Evolutionary conservation across 495 filamentous ascomycete genomes (phyloP).

Genomic region (Aspergillus hancockii): DNA sequence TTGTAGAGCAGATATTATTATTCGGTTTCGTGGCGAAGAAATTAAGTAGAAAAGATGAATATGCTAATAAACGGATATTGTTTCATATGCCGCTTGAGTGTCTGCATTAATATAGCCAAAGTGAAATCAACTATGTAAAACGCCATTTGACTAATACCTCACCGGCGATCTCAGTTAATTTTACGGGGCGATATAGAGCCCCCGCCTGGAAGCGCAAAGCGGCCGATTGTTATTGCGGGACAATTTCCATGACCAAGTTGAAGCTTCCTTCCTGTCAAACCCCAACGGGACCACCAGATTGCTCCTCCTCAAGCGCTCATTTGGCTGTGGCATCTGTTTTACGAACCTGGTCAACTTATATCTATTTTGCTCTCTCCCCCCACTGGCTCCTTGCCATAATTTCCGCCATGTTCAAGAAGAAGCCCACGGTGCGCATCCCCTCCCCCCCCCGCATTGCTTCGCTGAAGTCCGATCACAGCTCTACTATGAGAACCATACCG

Average conservation of each 20-base stretch:
- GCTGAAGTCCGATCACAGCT: conserved; percentile 12
- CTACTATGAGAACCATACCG: neutral
- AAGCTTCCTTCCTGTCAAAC: conserved; percentile 2
- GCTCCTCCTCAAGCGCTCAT: neutral
- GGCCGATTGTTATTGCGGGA: conserved; percentile 30
- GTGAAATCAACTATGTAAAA: too few relatives aligned
- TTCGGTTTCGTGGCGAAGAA: neutral
- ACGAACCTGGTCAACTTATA: neutral
- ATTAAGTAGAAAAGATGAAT: neutral
- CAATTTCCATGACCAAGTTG: conserved; percentile 6
- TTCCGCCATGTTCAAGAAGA: conserved; percentile 74
- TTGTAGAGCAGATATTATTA: too few relatives aligned
- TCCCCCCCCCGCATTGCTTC: conserved; percentile 33
- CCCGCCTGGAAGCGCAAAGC: conserved; percentile 17
- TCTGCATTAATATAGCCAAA: too few relatives aligned
- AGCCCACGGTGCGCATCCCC: conserved; percentile 58
- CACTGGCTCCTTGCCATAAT: neutral
- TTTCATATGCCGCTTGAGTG: too few relatives aligned
- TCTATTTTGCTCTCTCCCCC: neutral
- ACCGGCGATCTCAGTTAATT: too few relatives aligned
- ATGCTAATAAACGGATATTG: too few relatives aligned
- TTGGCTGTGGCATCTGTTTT: neutral
- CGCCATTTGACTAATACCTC: too few relatives aligned
- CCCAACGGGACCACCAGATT: neutral
- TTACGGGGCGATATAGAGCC: too few relatives aligned